Conservation (phyloP, 1,284 basidiomycete species). For the Ceratobasidium sp. region DNA sequence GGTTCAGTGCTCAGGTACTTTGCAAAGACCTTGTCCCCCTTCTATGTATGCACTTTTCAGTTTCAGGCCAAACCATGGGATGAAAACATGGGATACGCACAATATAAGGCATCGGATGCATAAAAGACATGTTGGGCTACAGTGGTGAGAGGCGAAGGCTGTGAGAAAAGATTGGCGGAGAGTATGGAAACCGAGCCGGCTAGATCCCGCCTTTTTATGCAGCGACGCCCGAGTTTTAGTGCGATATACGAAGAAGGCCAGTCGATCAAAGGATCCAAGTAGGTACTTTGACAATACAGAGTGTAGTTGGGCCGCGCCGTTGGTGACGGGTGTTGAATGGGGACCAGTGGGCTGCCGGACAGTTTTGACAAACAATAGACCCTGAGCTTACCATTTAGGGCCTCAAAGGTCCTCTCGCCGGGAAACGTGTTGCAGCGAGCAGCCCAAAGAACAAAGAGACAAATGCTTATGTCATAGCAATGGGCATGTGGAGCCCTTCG, state of each 20-base stretch:
- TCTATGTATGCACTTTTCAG: conserved; percentile 38
- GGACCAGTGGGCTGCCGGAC: conserved; percentile 7
- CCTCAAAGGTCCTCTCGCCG: conserved; percentile 22
- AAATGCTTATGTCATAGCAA: conserved; percentile 12
- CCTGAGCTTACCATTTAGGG: conserved; percentile 5
- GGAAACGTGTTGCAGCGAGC: conserved; percentile 25
- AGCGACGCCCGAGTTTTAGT: not conserved
- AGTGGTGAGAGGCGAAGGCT: not conserved
- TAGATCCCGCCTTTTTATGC: not conserved
- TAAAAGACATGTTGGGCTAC: conserved; percentile 8
- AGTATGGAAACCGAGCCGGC: not conserved
- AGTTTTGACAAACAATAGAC: conserved; percentile 25
- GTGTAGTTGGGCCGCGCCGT: not conserved
- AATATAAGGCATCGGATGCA: conserved; percentile 24
- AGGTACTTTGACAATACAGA: not conserved
- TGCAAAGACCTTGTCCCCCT: conserved; percentile 37
- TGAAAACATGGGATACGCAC: not conserved
- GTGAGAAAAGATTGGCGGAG: not conserved
- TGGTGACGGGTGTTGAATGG: conserved; percentile 26
- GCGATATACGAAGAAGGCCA: not conserved
- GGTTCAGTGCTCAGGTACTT: conserved; percentile 34
- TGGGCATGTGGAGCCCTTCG: not conserved
- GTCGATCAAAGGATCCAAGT: not conserved
- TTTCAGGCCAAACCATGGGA: not conserved
- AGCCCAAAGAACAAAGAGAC: conserved; percentile 27